Base-by-base conservation (phyloP, 2,329 filamentous ascomycete genomes). In the Tricladium varicosporioides region DNA sequence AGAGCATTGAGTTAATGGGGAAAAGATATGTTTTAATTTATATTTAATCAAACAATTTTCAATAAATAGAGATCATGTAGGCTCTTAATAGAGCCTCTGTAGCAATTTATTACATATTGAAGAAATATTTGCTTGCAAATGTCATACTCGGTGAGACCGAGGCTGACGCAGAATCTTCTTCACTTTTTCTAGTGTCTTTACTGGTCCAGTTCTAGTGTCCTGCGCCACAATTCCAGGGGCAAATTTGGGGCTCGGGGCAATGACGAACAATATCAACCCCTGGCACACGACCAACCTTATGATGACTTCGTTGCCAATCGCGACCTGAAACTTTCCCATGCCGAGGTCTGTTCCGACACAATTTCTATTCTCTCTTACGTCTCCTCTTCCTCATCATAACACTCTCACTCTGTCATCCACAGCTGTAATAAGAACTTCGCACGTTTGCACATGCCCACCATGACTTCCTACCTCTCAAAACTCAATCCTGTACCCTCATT, bases 401-500 rank as follows among this genome's bases (percentile, higher is more conserved):
- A 43, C 2, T 46, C 7, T 33, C 32, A 52, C 50, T 50, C 44
- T 36, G 10, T n/a, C n/a, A 40, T 10, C 4, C 36, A 10, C 22
- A 27, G 22, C 22, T 10, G 10, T 40, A 19, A 47, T 47, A n/a
- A 8, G 45, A 19, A 50, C 27, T 18, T 14, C 31, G 48, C 49
- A 51, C 36, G 13, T 5, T 27, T 14, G 33, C 32, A 40, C 42
- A 31, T 45, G 42, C 27, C 43, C 54, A 55, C 53, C 15, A 69
- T 69, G 63, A 60, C 65, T 42, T 66, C 67, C 42, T 71, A 68
- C 53, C 53, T 71, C n/a, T 78, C 80, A 13, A 76, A 76, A 46
- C 73, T 89, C 64, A 90, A 81, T 66, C 88, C 88, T 0, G 76
- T 91, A 4, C 90, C 90, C 1, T 72, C 79, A 1, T 92, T 95